Evolutionary conservation across 2,329 filamentous ascomycete species (phyloP).

Genomic region (Trichoderma lentiforme): DNA sequence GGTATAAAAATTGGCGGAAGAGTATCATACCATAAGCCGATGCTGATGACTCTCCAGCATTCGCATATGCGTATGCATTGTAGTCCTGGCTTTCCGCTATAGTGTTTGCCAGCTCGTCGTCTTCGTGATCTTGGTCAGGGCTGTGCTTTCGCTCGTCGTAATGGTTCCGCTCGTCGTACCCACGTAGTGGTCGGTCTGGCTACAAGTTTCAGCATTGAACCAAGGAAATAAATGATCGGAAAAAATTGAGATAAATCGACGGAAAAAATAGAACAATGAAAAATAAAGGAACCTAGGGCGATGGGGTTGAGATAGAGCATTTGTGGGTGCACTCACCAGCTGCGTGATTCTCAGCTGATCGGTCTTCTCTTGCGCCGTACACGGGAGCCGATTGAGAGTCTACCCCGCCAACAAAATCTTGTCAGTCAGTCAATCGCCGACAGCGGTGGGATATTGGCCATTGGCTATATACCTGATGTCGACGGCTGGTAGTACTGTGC

Average conservation of each 20-base stretch:
- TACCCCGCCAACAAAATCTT: constrained; percentile 10
- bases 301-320: neutral
- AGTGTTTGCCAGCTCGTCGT: constrained; percentile 21
- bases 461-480: constrained; percentile 16
- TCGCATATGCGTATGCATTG: constrained; percentile 17
- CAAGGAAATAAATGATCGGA: neutral
- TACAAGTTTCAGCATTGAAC: neutral
- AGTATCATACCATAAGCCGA: constrained; percentile 23
- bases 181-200: neutral
- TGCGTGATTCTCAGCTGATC: constrained; percentile 10
- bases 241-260: neutral
- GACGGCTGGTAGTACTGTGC: constrained; percentile 15
- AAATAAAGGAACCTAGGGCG: neutral
- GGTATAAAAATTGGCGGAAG: neutral
- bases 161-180: constrained; percentile 12
- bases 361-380: neutral
- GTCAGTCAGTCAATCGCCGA: constrained; percentile 5
- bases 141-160: constrained; percentile 3
- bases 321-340: constrained; percentile 9
- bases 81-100: constrained; percentile 23
- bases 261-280: neutral
- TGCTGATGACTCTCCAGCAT: constrained; percentile 20
- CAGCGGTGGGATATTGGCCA: neutral
- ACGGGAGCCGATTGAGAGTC: neutral
- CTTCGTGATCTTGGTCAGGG: constrained; percentile 20